Base-by-base conservation (phyloP, 345 rosid genomes). In the Alliaria petiolata region DNA sequence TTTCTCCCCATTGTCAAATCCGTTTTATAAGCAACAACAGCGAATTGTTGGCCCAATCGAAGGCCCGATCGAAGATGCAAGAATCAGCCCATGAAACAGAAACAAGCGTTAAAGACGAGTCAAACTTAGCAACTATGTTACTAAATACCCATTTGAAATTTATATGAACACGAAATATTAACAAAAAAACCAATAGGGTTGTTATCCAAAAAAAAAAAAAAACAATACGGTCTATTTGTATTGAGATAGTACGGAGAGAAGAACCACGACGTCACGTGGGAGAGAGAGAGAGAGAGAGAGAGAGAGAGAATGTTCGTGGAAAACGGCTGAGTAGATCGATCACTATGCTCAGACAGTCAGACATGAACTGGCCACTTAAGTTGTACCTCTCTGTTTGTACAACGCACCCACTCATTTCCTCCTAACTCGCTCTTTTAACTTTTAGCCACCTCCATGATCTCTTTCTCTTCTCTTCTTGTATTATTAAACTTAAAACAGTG, bases 281-380 rank as follows among this genome's bases (percentile, higher is more conserved):
- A 49, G 9, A 26, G 26, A 63, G 26, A 35, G 8, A 43, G 6
- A 31, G 12, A 26, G 52, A 16, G 6, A 35, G 42, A 7, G 8
- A 14, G 28, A 51, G 12, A 35, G 17, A 36, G 77, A 66, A 66
- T 57, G 72, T 74, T 65, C 72, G 78, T 58, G 72, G 78, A 58
- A 66, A 11, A 15, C 6, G 49, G 33, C 58, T 25, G n/a, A 49
- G 46, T 26, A 65, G 20, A 65, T 57, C 54, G 7, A 73, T 50
- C 71, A 73, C 59, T 64, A n/a, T n/a, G 30, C 22, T 44, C 51
- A 56, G 65, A 65, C 67, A 65, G 15, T 44, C 51, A 56, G 65
- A 65, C 67, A 65, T 74, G 72, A 74, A 74, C 66, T 58, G 68
- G 31, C 72, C 68, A 74, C 73, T 74, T 59, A 44, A 36, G 42